Evolutionary conservation across 2,329 filamentous ascomycete genomes (phyloP), one percentile per base, ranked within the genome.

Genomic region (Colletotrichum sp.): DNA sequence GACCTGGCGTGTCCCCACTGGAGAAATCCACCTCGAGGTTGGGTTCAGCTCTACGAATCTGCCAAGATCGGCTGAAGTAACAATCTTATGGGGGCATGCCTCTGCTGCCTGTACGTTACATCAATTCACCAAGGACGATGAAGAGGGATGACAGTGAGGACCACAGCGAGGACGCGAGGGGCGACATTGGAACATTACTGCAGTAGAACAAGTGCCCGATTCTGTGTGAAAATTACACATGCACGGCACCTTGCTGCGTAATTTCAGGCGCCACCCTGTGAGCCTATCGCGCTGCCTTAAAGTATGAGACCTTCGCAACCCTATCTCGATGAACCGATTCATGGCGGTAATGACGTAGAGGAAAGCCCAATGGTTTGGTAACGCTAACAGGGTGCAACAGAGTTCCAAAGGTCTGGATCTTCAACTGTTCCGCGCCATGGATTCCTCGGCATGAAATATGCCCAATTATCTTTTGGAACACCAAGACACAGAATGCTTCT

Each of bases 1-100:
- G 83, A 87, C 92, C 62, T 95, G 93, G 93, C 79, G 87, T 1
- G 80, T 91, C 36, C 88, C 89, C 4, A 78, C 80, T 16, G 87
- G 88, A 0, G 81, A 79, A 16, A 87, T 89, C 78, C 83, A 77
- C 1, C 80, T 89, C 21, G 80, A 78, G 5, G 85, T 89, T 3
- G 88, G 88, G 3, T 66, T 70, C 8, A 76, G 74, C 21, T 74
- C 66, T 61, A 66, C 61, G 1, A 61, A 76, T 12, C 48, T 56
- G 18, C 65, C 48, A 13, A 43, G 6, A 15, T 13, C 24, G n/a
- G 34, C 16, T n/a, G n/a, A 8, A 8, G 34, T 58, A 1, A 26
- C 8, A 16, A 21, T 52, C 0, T 1, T 61, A 1, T 52, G 43
- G 5, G 43, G 1, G n/a, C 43, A 52, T 1, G n/a, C 6, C 43